Evolutionary conservation across 331 rosid species (phyloP).

Genomic region (Acacia pycnantha): DNA sequence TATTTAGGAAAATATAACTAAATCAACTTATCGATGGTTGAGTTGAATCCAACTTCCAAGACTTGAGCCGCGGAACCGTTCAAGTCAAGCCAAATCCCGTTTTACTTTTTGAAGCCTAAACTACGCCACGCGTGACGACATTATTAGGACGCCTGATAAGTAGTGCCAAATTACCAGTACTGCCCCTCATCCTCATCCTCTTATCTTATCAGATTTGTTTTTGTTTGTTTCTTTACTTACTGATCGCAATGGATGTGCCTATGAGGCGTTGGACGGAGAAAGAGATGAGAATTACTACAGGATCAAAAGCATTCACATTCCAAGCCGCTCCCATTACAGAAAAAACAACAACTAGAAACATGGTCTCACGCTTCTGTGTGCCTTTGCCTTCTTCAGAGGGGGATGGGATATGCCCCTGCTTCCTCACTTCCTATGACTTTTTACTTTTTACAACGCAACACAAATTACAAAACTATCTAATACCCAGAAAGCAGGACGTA

Average conservation of each 20-base stretch:
- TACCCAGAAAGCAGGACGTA: background rate
- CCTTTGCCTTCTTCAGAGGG: background rate
- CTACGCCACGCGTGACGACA: background rate
- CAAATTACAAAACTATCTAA: background rate
- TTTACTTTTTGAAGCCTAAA: background rate
- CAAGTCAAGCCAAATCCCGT: background rate
- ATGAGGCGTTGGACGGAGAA: background rate
- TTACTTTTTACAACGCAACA: background rate
- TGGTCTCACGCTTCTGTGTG: background rate
- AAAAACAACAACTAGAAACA: background rate
- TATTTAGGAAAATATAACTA: background rate
- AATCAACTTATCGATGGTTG: background rate
- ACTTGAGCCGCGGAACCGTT: too few relatives aligned
- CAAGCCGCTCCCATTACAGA: background rate
- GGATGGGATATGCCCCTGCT: background rate
- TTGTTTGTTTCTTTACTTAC: background rate
- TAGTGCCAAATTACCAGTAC: background rate
- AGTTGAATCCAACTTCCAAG: background rate
- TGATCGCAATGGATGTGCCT: background rate
- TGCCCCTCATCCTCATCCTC: background rate
- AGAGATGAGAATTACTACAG: background rate
- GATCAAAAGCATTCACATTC: conserved; percentile 14
- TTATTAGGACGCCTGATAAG: background rate
- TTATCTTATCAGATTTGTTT: background rate
- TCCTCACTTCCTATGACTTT: background rate